Evolutionary conservation across 2,329 filamentous ascomycete species (phyloP).

Genomic region (Pseudogymnoascus sp.): DNA sequence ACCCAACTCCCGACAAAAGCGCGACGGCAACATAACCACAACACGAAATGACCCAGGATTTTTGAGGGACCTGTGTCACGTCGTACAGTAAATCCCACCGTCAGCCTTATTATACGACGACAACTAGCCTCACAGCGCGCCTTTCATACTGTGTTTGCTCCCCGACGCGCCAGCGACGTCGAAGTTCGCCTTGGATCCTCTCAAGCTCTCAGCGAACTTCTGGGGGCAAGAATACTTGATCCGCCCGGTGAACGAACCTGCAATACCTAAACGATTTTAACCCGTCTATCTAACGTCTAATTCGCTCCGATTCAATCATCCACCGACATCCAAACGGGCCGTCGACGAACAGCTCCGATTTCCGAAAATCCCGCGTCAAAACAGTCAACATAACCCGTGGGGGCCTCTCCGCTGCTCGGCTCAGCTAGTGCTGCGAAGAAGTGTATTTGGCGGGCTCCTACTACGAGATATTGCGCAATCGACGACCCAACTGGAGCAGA

Average conservation of each 20-base stretch:
- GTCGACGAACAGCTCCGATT: neutral
- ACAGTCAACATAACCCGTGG: neutral
- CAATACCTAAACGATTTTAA: neutral
- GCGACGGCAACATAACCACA: neutral
- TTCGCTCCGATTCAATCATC: neutral
- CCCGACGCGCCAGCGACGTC: neutral
- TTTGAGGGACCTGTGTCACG: neutral
- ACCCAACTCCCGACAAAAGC: conserved; percentile 1
- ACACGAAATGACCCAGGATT: neutral
- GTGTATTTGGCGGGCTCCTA: neutral
- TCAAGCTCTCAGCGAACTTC: neutral
- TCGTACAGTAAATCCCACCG: neutral
- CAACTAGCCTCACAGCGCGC: neutral
- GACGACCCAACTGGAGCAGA: neutral
- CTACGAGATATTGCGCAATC: neutral
- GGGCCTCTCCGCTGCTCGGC: neutral
- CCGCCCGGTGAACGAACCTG: neutral
- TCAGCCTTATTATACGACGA: neutral
- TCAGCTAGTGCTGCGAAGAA: neutral
- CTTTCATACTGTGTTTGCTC: neutral
- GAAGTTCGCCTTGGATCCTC: neutral
- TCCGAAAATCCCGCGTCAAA: neutral
- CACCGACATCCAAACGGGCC: neutral
- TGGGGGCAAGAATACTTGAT: neutral
- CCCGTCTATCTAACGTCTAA: neutral